These are phyloP conservation scores for Podospora australis DNA, from an alignment of 495 filamentous ascomycete species.

Conservation along the genomic window DNA sequence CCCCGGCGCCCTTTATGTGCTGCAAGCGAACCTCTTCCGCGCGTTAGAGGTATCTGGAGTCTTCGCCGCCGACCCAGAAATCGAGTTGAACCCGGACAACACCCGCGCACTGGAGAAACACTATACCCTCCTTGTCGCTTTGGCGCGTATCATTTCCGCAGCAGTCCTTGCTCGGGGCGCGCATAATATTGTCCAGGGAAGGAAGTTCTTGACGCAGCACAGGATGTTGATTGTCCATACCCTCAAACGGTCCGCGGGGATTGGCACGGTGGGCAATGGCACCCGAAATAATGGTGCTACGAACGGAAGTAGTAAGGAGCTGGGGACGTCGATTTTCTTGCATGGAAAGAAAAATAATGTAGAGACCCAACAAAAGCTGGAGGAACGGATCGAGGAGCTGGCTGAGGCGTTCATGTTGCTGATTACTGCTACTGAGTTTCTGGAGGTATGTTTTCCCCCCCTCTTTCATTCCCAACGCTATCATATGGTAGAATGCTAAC, in stretches of 20 bases:
- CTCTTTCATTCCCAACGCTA: neutral
- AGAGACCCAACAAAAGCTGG: constrained; percentile 28
- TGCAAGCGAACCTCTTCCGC: constrained; percentile 85
- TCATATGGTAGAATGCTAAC: constrained; percentile 17
- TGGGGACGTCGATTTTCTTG: too few relatives aligned
- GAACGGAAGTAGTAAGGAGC: too few relatives aligned
- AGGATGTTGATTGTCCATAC: constrained; percentile 73
- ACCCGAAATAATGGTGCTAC: too few relatives aligned
- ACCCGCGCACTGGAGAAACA: constrained; percentile 68
- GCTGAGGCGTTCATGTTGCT: constrained; percentile 53
- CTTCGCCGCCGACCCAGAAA: constrained; percentile 88
- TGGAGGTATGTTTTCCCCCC: constrained; percentile 42
- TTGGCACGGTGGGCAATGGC: constrained; percentile 47
- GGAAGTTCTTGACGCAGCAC: constrained; percentile 71
- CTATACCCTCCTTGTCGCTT: constrained; percentile 72
- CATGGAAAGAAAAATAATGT: constrained; percentile 3
- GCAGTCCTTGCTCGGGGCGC: constrained; percentile 70
- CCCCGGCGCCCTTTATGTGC: constrained; percentile 67
- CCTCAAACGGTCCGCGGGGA: constrained; percentile 83
- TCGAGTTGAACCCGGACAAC: constrained; percentile 45
- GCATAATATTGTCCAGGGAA: constrained; percentile 74
- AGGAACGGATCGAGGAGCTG: constrained; percentile 46
- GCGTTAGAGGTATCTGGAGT: constrained; percentile 69
- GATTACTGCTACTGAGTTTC: constrained; percentile 52
- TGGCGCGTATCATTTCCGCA: constrained; percentile 74